Evolutionary conservation across 106 monocot genomes (phyloP), one percentile per base, ranked within the genome.

Genomic region (Narthecium ossifragum): DNA sequence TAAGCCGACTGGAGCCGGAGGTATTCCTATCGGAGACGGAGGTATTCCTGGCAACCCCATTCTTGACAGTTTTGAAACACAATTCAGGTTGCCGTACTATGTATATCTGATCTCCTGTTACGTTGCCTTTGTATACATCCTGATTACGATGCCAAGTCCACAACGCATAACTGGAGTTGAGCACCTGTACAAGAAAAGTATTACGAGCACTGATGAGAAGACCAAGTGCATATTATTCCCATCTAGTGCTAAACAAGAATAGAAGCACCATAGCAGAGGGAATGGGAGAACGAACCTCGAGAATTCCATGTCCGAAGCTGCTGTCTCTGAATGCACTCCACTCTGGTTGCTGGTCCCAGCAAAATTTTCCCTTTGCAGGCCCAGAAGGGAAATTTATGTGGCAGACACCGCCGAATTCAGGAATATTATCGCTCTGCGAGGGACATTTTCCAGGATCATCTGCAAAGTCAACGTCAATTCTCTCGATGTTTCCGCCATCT

Each of bases 71-170:
- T 5, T 31, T 14, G 1, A 26, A 67, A 25, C 90, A 85, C 38
- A 76, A 27, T 12, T 79, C 78, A 50, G 85, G 90, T 51, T 82
- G 85, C 26, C 90, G 68, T 0, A 90, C 90, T 34, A 90, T 73
- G 51, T 90, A 90, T 46, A 90, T 82, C 47, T 82, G 78, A 68
- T 90, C 90, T n/a, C 90, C 90, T 36, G 15, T 60, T 30, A 64
- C 73, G 57, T 48, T 67, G 3, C 80, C 74, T 47, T 57, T 59
- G 53, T 85, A 90, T 6, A 33, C 26, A 51, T 82, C 85, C 62
- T 85, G 90, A 68, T 90, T 90, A 6, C 85, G 78, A 68, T 90
- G 82, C 90, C 90, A 90, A 63, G 85, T 90, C 90, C 90, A 90
- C 30, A 90, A 52, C 8, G 90, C 90, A 65, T 85, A 68, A 47